Percentiles rank a stretch among this genome's conserved stretches.
Evolutionary conservation across 2,329 filamentous ascomycete species (phyloP).

Genomic region (Cercospora sojina): DNA sequence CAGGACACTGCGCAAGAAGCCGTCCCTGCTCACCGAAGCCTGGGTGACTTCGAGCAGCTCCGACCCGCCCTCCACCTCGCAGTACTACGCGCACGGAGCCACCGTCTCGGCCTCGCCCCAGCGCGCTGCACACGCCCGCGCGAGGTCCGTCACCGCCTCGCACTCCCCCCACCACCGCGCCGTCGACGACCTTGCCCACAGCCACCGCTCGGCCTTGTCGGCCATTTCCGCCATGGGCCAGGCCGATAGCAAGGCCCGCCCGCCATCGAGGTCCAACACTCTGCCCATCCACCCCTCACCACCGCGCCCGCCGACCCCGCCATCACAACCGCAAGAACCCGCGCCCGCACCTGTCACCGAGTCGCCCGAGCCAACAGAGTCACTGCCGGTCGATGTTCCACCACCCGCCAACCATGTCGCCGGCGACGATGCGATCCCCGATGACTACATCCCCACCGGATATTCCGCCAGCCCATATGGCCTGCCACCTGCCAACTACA

Average conservation of each 20-base stretch:
- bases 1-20: not conserved
- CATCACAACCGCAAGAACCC: conserved; percentile 20
- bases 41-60: conserved; percentile 6
- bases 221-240: conserved; percentile 29
- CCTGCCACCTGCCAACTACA: conserved; percentile 47
- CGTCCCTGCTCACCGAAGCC: not conserved
- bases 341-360: conserved; percentile 14
- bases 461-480: conserved; percentile 37
- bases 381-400: conserved; percentile 44
- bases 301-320: conserved; percentile 14
- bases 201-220: conserved; percentile 19
- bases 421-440: conserved; percentile 19
- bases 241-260: conserved; percentile 24
- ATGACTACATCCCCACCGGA: conserved; percentile 29
- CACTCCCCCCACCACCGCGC: conserved; percentile 20
- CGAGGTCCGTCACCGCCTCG: conserved; percentile 33
- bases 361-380: conserved; percentile 28
- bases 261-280: conserved; percentile 30
- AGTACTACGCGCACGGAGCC: not conserved
- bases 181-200: conserved; percentile 15
- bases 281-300: conserved; percentile 26
- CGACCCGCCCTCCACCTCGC: conserved; percentile 1
- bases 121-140: conserved; percentile 26
- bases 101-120: not conserved
- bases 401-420: conserved; percentile 30